These are phyloP conservation scores for Ulmus americana DNA, from an alignment of 331 rosid species.

Conservation along the genomic window DNA sequence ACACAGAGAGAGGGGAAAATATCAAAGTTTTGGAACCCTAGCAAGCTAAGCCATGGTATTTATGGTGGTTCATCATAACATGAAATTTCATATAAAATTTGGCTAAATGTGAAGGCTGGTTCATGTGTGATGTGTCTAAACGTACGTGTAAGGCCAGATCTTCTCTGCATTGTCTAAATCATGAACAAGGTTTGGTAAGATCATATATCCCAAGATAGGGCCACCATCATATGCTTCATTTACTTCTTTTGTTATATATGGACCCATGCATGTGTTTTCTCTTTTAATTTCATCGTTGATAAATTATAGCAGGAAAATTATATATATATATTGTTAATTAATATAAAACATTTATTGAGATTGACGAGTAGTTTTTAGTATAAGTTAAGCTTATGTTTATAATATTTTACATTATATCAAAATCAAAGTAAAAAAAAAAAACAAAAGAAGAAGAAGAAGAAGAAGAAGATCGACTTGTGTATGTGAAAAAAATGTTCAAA, in stretches of 20 bases:
- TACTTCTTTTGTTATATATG: background rate
- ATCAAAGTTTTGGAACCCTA: no score
- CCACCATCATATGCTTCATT: background rate
- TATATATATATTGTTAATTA: no score
- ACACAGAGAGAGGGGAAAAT: no score
- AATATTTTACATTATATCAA: no score
- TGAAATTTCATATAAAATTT: slow-evolving; percentile 9
- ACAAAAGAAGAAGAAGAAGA: no score
- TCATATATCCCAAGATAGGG: slow-evolving; percentile 12
- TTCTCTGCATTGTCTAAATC: slow-evolving; percentile 26
- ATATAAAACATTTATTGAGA: background rate
- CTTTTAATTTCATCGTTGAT: background rate
- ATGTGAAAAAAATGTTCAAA: no score
- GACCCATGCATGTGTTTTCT: background rate
- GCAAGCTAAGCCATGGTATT: no score
- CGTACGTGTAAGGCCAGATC: slow-evolving; percentile 11
- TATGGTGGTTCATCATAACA: slow-evolving; percentile 2
- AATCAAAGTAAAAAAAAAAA: no score
- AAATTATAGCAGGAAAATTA: background rate
- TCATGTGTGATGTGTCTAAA: background rate
- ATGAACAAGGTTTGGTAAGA: slow-evolving; percentile 21
- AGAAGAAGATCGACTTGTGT: no score
- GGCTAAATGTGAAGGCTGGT: slow-evolving; percentile 29
- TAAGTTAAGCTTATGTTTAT: no score
- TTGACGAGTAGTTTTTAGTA: background rate